Evolutionary conservation across 495 filamentous ascomycete species (phyloP), one percentile per base, ranked within the genome.

Genomic region (Aspergillus biplanus): DNA sequence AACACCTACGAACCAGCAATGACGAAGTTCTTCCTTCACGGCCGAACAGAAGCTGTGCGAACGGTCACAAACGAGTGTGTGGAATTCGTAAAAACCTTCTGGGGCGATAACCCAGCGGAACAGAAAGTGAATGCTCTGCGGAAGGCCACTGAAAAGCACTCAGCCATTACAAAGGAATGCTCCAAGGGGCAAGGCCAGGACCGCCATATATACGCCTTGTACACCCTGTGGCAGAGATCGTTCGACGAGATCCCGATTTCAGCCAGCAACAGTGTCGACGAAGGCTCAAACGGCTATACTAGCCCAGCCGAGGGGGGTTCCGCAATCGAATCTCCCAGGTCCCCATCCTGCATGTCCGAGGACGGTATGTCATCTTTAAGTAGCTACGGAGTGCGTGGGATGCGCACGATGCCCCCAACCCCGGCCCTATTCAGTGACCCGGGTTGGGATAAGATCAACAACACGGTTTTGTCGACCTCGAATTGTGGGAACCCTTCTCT

Each of bases 401-500:
- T 71, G 46, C 81, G 71, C 56, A 66, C 64, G 65, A 67, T 68
- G 53, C 72, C 67, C 75, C 67, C 80, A 67, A 87, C 93, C 35
- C 93, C 93, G 1, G 78, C 87, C 47, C 83, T 97, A 67, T 99
- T 99, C 77, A 88, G 87, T 52, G 95, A 99, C 69, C 58, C 84
- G 0, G 95, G 92, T 48, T 99, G 93, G 92, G 94, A 97, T 75
- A 92, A 90, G 66, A 84, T 97, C 62, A 97, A 97, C 81, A 96
- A 86, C 65, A 97, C 95, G 15, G 91, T 98, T 67, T 80, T 99
- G 18, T 95, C 91, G 35, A 97, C 95, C 2, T 97, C 93, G n/a
- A 99, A 99, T 78, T 99, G 95, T 76, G 95, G 95, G 59, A 99
- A 99, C 76, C 95, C 95, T 3, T 93, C 90, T n/a, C 85, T 99